These are phyloP conservation scores for Dactylonectria macrodidyma DNA, from an alignment of 2,329 filamentous ascomycete genomes.

Conservation along the genomic window DNA sequence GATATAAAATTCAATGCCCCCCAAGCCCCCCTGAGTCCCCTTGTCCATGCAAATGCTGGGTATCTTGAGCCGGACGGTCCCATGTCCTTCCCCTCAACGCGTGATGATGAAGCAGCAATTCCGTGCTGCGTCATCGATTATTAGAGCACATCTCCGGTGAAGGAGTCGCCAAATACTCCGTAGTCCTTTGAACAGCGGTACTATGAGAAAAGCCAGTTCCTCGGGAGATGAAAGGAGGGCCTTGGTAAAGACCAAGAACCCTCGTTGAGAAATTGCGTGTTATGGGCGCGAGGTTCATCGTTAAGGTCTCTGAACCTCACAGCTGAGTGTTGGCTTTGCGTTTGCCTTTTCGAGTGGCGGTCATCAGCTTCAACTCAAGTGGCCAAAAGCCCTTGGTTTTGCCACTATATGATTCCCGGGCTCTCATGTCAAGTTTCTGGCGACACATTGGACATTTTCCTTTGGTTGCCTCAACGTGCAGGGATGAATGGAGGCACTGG, in stretches of 20 bases:
- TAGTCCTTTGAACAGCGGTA: neutral
- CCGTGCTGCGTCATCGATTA: constrained; percentile 2
- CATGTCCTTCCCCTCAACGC: constrained; percentile 25
- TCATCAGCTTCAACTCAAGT: constrained; percentile 75
- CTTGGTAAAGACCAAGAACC: neutral
- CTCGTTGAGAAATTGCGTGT: neutral
- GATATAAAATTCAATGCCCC: constrained; percentile 24
- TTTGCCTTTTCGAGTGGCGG: constrained; percentile 66
- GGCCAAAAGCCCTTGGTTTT: constrained; percentile 70
- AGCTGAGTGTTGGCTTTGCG: constrained; percentile 52
- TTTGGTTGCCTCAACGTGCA: constrained; percentile 69
- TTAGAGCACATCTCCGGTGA: constrained; percentile 16
- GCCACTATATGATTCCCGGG: constrained; percentile 56
- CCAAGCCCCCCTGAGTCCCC: constrained; percentile 27
- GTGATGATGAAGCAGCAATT: constrained; percentile 9
- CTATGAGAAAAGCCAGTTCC: neutral
- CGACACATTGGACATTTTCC: constrained; percentile 76
- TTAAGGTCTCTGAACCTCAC: constrained; percentile 35
- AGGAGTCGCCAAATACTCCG: constrained; percentile 4
- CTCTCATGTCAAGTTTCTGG: constrained; percentile 67
- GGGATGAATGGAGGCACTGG: constrained; percentile 72
- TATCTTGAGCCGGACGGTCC: constrained; percentile 41
- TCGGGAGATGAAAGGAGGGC: neutral
- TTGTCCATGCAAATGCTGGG: constrained; percentile 49
- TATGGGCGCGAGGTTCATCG: neutral